A percentile compares a stretch with the other conserved stretches of the same genome.
phyloP scores from a whole-genome alignment of 2,329 filamentous ascomycete genomes.

The Dothiorella sarmentorum region DNA sequence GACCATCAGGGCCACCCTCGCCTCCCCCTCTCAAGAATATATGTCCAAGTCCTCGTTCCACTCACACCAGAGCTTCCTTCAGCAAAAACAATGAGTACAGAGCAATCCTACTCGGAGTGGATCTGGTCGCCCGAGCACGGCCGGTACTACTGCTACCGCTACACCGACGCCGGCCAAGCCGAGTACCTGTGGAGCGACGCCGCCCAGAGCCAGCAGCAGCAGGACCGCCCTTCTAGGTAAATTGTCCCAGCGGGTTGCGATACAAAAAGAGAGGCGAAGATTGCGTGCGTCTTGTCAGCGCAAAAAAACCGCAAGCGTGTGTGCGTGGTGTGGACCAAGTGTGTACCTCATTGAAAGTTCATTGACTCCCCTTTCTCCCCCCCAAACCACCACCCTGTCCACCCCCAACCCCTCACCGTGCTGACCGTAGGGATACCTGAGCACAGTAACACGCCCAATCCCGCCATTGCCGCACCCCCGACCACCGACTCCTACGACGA shows the following conservation, averaged over 20 bases:
- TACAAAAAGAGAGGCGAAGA: no score
- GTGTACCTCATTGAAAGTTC: no score
- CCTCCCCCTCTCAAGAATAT: background rate
- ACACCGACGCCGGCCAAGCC: background rate
- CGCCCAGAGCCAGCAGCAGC: background rate
- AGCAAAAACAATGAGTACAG: background rate
- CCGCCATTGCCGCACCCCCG: no score
- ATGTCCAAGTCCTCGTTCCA: background rate
- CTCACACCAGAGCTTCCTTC: no score
- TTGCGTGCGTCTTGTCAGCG: background rate
- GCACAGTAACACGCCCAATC: no score
- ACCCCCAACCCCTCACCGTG: no score
- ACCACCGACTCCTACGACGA: no score
- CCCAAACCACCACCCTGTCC: no score
- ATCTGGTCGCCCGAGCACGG: background rate
- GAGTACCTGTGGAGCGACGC: constrained; percentile 3
- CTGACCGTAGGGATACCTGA: no score
- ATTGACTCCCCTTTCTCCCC: no score
- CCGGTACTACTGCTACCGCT: constrained; percentile 11
- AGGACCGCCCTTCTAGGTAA: background rate
- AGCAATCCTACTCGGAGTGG: background rate
- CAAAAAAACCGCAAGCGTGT: background rate
- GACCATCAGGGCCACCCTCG: no score
- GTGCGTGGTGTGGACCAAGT: background rate
- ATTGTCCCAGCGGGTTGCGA: constrained; percentile 4